phyloP scores from a whole-genome alignment of 2,329 filamentous ascomycete species.

The Talaromyces sp. region DNA sequence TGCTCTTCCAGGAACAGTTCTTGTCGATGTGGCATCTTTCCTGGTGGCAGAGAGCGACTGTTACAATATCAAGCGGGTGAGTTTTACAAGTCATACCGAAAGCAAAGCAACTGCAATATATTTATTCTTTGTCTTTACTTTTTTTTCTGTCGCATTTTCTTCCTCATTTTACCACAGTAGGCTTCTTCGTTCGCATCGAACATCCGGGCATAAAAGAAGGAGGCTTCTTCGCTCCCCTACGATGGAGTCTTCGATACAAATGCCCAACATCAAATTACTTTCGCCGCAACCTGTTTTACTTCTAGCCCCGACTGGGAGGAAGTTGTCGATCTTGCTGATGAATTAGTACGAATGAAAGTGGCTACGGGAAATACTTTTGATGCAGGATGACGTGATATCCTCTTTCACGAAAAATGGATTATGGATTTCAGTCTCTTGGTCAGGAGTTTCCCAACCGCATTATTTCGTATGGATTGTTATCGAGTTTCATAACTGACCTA shows the following conservation, averaged over 20 bases:
- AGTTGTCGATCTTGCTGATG: constrained; percentile 7
- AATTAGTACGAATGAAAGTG: neutral
- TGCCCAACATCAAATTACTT: constrained; percentile 45
- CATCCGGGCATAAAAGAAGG: constrained; percentile 51
- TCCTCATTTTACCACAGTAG: neutral
- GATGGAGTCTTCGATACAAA: constrained; percentile 55
- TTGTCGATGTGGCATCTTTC: constrained; percentile 77
- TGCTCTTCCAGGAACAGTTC: constrained; percentile 61
- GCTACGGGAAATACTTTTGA: neutral
- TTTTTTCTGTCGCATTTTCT: neutral
- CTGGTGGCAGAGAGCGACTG: constrained; percentile 67
- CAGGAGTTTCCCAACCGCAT: neutral
- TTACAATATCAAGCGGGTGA: constrained; percentile 33
- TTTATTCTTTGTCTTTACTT: neutral
- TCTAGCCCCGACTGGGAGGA: constrained; percentile 3
- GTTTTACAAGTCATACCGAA: constrained; percentile 7
- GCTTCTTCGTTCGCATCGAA: neutral
- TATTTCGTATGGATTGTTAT: neutral
- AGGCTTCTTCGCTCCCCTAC: constrained; percentile 41
- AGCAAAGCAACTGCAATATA: constrained; percentile 5
- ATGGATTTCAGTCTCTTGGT: constrained; percentile 8
- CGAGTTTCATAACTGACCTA: neutral
- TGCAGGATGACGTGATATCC: constrained; percentile 9
- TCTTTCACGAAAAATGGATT: constrained; percentile 4
- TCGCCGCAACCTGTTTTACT: constrained; percentile 2